A percentile compares a stretch with the other conserved stretches of the same genome.
Evolutionary conservation across 2,329 filamentous ascomycete species (phyloP).

Genomic region (Colletotrichum eleusines): DNA sequence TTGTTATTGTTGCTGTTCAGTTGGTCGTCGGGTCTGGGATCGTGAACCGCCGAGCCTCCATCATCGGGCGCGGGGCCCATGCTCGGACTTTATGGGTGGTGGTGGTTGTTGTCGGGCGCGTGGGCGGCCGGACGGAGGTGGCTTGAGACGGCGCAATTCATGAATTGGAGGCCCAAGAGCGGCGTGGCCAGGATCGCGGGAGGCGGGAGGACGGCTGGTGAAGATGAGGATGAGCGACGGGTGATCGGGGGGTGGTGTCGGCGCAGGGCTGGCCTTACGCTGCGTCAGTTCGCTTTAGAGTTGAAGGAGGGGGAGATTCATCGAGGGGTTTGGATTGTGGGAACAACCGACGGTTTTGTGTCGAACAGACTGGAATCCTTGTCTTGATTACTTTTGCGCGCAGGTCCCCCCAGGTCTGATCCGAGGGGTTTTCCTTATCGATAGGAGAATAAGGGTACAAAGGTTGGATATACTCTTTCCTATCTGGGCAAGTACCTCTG

Average conservation of each 20-base stretch:
- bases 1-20: slow-evolving; percentile 8
- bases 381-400: slow-evolving; percentile 12
- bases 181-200: slow-evolving; percentile 20
- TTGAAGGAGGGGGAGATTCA: slow-evolving; percentile 21
- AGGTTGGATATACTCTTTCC: slow-evolving; percentile 24
- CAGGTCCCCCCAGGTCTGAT: slow-evolving; percentile 16
- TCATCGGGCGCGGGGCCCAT: slow-evolving; percentile 38
- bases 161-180: slow-evolving; percentile 36
- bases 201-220: slow-evolving; percentile 34
- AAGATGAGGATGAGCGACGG: slow-evolving; percentile 25
- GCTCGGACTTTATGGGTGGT: slow-evolving; percentile 36
- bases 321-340: slow-evolving; percentile 38
- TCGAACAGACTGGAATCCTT: slow-evolving; percentile 29
- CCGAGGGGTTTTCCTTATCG: slow-evolving; percentile 28
- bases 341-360: slow-evolving; percentile 27
- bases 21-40: slow-evolving; percentile 32
- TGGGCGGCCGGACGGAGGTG: slow-evolving; percentile 22
- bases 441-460: slow-evolving; percentile 25
- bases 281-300: slow-evolving; percentile 34
- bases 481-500: slow-evolving; percentile 21
- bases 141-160: slow-evolving; percentile 32
- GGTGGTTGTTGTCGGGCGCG: slow-evolving; percentile 26
- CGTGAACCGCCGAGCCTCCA: slow-evolving; percentile 37
- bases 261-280: slow-evolving; percentile 38
- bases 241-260: slow-evolving; percentile 9